phyloP scores from a whole-genome alignment of 2,329 filamentous ascomycete species.

The Xylariaceae sp. region DNA sequence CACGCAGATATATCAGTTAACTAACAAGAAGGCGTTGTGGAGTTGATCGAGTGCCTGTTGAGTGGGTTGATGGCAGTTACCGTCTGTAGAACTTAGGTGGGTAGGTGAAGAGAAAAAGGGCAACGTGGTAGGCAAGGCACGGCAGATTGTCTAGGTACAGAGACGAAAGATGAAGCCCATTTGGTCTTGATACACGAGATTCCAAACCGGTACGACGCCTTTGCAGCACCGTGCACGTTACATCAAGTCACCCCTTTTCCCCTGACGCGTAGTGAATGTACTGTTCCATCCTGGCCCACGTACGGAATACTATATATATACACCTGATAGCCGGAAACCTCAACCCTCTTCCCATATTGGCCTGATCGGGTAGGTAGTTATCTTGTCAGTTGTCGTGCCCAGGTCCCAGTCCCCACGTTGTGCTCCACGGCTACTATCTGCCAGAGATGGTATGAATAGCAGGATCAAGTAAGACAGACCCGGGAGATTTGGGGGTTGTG shows the following conservation, averaged over 20 bases:
- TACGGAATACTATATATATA: background rate
- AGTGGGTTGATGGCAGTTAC: too few species aligned
- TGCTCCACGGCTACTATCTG: background rate
- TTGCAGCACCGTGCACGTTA: background rate
- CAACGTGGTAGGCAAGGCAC: too few species aligned
- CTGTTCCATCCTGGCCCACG: background rate
- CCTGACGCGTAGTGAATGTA: background rate
- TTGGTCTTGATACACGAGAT: conserved; percentile 1
- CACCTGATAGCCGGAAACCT: too few species aligned
- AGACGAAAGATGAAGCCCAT: background rate
- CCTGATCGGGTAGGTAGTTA: too few species aligned
- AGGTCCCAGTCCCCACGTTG: background rate
- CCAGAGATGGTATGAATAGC: background rate
- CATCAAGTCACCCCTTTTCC: background rate
- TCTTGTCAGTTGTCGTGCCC: background rate
- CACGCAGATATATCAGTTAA: too few species aligned
- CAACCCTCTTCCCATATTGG: too few species aligned
- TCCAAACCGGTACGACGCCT: background rate
- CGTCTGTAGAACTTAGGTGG: too few species aligned
- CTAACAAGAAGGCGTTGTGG: too few species aligned
- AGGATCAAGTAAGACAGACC: background rate
- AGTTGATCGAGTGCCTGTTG: too few species aligned
- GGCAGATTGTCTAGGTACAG: background rate
- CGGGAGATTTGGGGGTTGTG: background rate
- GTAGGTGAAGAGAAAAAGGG: too few species aligned